Evolutionary conservation across 1,284 basidiomycete species (phyloP).

Genomic region (Coriolopsis trogii): DNA sequence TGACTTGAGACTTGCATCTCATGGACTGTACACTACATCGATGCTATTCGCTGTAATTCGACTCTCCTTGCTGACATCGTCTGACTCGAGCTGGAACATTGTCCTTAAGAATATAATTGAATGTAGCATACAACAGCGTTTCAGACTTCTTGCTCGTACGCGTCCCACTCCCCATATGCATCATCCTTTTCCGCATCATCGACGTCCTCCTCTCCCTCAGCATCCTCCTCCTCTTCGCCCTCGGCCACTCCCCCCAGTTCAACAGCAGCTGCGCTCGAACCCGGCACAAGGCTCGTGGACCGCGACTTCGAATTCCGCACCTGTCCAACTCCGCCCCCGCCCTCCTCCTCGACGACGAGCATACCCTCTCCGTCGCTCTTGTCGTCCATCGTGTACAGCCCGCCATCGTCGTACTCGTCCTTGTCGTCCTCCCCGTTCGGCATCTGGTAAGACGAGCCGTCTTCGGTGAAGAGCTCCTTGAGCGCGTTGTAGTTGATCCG

Average conservation of each 20-base stretch:
- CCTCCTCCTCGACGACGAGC: conserved; percentile 51
- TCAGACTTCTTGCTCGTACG: conserved; percentile 48
- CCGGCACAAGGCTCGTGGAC: conserved; percentile 16
- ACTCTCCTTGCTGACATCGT: no score
- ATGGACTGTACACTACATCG: background rate
- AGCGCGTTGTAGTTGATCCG: conserved; percentile 90
- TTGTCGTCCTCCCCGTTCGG: conserved; percentile 39
- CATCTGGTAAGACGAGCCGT: conserved; percentile 36
- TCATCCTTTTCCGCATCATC: conserved; percentile 40
- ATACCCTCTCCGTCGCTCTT: conserved; percentile 54
- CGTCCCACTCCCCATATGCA: conserved; percentile 42
- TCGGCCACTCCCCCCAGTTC: conserved; percentile 22
- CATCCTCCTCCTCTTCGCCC: conserved; percentile 28
- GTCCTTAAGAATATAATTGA: background rate
- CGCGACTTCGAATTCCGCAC: conserved; percentile 18
- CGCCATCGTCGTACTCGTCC: conserved; percentile 36
- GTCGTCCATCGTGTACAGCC: conserved; percentile 48
- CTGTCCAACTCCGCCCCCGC: conserved; percentile 36
- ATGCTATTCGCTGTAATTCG: no score
- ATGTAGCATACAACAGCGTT: background rate
- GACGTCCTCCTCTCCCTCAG: conserved; percentile 31
- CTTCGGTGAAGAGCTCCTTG: conserved; percentile 72
- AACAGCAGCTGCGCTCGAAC: conserved; percentile 4
- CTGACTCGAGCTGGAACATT: no score
- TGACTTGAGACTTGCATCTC: background rate